phyloP scores from a whole-genome alignment of 2,329 filamentous ascomycete genomes.

The Chaetothyriales sp. region DNA sequence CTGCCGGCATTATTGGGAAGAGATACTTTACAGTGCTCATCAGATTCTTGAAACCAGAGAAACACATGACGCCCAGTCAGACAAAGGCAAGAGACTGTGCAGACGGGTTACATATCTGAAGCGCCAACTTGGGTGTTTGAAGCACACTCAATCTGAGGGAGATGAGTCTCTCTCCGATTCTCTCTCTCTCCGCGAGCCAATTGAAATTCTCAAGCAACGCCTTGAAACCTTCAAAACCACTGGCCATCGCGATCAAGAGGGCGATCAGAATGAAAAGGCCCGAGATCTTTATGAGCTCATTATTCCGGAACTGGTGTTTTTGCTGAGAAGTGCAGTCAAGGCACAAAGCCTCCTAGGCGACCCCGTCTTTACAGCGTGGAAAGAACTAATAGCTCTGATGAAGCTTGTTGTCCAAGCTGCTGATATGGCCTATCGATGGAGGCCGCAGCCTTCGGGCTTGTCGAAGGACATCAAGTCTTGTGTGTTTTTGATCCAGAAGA shows the following conservation, averaged over 20 bases:
- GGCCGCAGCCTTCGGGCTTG: not conserved
- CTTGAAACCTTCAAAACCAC: not conserved
- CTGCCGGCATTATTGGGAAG: constrained; percentile 4
- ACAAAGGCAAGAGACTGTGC: constrained; percentile 4
- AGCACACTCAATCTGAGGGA: not conserved
- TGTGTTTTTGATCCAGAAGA: not conserved
- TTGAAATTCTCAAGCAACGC: not conserved
- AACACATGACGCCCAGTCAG: constrained; percentile 4
- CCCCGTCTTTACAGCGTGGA: constrained; percentile 2
- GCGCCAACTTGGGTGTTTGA: not conserved
- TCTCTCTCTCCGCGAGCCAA: not conserved
- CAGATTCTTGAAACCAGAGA: constrained; percentile 1
- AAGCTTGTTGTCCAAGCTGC: constrained; percentile 1
- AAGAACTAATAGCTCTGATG: constrained; percentile 6
- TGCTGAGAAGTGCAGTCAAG: constrained; percentile 8
- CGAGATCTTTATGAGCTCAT: constrained; percentile 14
- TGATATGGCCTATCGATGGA: constrained; percentile 5
- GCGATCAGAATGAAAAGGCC: constrained; percentile 4
- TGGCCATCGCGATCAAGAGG: not conserved
- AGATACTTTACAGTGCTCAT: constrained; percentile 8
- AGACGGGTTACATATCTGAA: constrained; percentile 1
- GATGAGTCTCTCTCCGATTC: not conserved
- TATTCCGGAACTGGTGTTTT: constrained; percentile 8
- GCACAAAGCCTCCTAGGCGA: constrained; percentile 3
- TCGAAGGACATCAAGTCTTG: not conserved